Conservation (phyloP, 2,329 filamentous ascomycete genomes). For the Scedosporium minutisporum region DNA sequence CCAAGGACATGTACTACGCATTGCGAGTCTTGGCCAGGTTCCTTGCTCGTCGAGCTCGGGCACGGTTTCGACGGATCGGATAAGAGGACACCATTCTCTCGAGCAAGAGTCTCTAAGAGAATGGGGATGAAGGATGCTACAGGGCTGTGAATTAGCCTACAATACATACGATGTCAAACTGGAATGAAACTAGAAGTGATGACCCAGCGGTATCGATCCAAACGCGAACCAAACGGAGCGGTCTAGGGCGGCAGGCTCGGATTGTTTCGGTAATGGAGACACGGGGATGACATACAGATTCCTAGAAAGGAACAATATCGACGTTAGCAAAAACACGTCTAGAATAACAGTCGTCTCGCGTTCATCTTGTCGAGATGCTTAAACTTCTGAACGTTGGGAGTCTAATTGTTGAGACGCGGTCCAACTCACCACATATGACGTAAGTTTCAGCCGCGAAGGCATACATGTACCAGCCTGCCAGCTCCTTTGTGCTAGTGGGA, state of each 20-base stretch:
- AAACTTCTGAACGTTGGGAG: not conserved
- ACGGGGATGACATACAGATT: constrained; percentile 16
- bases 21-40: constrained; percentile 41
- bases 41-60: constrained; percentile 49
- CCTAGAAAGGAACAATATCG: constrained; percentile 10
- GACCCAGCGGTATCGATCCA: too few relatives aligned
- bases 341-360: constrained; percentile 6
- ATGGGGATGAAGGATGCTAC: constrained; percentile 91
- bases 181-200: not conserved
- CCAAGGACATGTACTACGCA: constrained; percentile 79
- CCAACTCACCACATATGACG: constrained; percentile 68
- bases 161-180: not conserved
- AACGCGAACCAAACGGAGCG: not conserved
- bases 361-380: not conserved
- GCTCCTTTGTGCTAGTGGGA: constrained; percentile 78
- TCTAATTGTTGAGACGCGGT: not conserved
- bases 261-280: too few relatives aligned
- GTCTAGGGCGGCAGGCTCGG: constrained; percentile 10
- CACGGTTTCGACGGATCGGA: constrained; percentile 70
- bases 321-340: not conserved
- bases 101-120: constrained; percentile 82
- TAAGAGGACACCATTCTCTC: constrained; percentile 81
- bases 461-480: constrained; percentile 92
- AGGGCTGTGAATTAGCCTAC: not conserved
- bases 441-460: constrained; percentile 95